Conservation (phyloP, 345 rosid species). For the Triadica sebifera region DNA sequence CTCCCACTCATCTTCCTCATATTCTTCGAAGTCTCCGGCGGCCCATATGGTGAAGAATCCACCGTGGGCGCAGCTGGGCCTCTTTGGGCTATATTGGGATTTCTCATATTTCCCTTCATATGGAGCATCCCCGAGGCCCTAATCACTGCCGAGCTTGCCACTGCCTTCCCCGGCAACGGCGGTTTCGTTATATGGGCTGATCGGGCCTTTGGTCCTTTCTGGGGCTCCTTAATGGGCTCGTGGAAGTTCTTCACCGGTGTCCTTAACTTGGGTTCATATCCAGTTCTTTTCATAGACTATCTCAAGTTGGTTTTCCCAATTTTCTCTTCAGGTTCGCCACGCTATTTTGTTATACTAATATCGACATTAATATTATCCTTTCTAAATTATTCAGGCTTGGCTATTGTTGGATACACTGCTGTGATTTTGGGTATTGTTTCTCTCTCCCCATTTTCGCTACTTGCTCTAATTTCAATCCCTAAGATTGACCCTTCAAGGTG, state of each 20-base stretch:
- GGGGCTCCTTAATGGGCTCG: constrained; percentile 30
- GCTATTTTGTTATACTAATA: constrained; percentile 2
- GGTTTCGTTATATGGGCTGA: constrained; percentile 33
- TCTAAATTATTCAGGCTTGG: constrained; percentile 23
- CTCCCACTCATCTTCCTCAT: constrained; percentile 30
- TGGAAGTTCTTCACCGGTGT: constrained; percentile 35
- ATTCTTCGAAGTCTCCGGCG: constrained; percentile 29
- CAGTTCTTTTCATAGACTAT: constrained; percentile 28
- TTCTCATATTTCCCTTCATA: constrained; percentile 24
- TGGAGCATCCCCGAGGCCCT: constrained; percentile 34
- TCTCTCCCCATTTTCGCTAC: constrained; percentile 21
- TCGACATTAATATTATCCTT: constrained; percentile 18
- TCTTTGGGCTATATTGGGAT: constrained; percentile 28
- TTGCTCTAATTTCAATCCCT: constrained; percentile 22
- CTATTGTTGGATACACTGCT: constrained; percentile 26
- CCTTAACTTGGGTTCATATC: constrained; percentile 26
- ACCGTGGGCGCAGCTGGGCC: constrained; percentile 30
- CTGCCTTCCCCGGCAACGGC: constrained; percentile 33
- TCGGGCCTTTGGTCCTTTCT: constrained; percentile 28
- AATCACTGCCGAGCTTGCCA: constrained; percentile 32
- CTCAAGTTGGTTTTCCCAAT: constrained; percentile 17
- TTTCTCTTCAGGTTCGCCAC: constrained; percentile 20
- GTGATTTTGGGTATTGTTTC: constrained; percentile 17
- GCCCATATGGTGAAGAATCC: constrained; percentile 26
- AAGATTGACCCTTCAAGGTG: constrained; percentile 29